phyloP scores from a whole-genome alignment of 2,329 filamentous ascomycete genomes.

The Samsoniella hepiali region DNA sequence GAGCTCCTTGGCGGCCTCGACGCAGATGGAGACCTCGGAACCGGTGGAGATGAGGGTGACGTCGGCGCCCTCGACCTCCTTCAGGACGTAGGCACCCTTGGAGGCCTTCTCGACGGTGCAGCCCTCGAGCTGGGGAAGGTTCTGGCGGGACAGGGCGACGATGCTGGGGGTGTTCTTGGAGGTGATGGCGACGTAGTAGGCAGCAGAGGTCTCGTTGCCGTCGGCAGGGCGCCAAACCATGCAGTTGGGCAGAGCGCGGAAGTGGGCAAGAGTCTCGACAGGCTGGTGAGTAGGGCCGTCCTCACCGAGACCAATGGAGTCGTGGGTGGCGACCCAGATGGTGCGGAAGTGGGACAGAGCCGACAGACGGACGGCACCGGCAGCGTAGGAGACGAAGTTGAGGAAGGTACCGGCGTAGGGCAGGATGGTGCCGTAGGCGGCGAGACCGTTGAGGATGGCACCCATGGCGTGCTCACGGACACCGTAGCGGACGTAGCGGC shows the following conservation, averaged over 20 bases:
- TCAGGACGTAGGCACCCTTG: slow-evolving; percentile 92
- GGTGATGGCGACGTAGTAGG: slow-evolving; percentile 93
- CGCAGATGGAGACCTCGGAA: slow-evolving; percentile 90
- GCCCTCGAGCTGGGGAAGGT: slow-evolving; percentile 94
- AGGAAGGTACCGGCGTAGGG: slow-evolving; percentile 96
- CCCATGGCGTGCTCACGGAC: slow-evolving; percentile 92
- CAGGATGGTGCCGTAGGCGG: slow-evolving; percentile 92
- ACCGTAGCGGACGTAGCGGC: slow-evolving; percentile 90
- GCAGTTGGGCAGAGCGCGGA: slow-evolving; percentile 97
- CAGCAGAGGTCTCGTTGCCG: slow-evolving; percentile 95
- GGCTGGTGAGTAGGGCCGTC: slow-evolving; percentile 98
- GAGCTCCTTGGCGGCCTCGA: slow-evolving; percentile 89
- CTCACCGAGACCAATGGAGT: slow-evolving; percentile 98
- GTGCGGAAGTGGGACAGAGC: slow-evolving; percentile 84
- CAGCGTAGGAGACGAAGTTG: slow-evolving; percentile 98
- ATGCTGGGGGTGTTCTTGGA: slow-evolving; percentile 89
- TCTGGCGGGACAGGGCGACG: slow-evolving; percentile 93
- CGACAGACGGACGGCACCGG: slow-evolving; percentile 90
- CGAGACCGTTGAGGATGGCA: slow-evolving; percentile 90
- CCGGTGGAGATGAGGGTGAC: slow-evolving; percentile 92
- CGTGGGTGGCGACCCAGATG: slow-evolving; percentile 97
- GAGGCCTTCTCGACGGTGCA: slow-evolving; percentile 83
- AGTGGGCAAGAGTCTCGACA: slow-evolving; percentile 96
- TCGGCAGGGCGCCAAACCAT: slow-evolving; percentile 99
- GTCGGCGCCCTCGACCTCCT: slow-evolving; percentile 78